These are phyloP conservation scores for Beauveria australis DNA, from an alignment of 2,329 filamentous ascomycete species.

Conservation along the genomic window DNA sequence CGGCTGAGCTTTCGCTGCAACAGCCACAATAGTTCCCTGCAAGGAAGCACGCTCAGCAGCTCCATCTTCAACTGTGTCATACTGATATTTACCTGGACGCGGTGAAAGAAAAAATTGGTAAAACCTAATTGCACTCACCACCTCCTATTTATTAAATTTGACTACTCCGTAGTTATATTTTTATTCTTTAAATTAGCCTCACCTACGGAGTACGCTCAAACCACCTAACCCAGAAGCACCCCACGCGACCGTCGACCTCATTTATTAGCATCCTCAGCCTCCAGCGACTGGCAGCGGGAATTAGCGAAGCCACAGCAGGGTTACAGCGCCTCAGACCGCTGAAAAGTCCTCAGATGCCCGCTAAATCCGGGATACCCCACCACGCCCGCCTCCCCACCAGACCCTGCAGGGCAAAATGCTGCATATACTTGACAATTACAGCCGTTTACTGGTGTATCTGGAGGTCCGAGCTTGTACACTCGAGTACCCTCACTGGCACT, in stretches of 20 bases:
- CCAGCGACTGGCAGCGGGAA: background rate
- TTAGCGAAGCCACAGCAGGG: background rate
- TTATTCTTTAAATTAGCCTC: background rate
- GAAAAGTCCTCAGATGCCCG: background rate
- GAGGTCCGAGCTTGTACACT: background rate
- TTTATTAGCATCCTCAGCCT: background rate
- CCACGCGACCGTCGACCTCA: background rate
- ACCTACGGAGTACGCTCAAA: background rate
- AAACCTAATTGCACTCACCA: background rate
- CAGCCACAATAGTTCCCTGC: background rate
- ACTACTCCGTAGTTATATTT: background rate
- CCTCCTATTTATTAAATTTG: background rate
- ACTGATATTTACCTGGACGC: too few relatives aligned
- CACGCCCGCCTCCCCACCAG: background rate
- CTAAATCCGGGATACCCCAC: conserved; percentile 1
- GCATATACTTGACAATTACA: background rate
- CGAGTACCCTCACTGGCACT: background rate
- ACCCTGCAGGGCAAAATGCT: background rate
- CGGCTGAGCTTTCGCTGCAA: background rate
- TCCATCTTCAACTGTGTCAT: too few relatives aligned
- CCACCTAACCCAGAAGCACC: background rate
- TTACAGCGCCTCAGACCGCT: conserved; percentile 1
- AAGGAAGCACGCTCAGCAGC: too few relatives aligned
- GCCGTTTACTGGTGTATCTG: background rate
- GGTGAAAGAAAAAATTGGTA: background rate